Evolutionary conservation across 768 basidiomycete genomes (phyloP).

Genomic region (Tricholoma hemisulphureum): DNA sequence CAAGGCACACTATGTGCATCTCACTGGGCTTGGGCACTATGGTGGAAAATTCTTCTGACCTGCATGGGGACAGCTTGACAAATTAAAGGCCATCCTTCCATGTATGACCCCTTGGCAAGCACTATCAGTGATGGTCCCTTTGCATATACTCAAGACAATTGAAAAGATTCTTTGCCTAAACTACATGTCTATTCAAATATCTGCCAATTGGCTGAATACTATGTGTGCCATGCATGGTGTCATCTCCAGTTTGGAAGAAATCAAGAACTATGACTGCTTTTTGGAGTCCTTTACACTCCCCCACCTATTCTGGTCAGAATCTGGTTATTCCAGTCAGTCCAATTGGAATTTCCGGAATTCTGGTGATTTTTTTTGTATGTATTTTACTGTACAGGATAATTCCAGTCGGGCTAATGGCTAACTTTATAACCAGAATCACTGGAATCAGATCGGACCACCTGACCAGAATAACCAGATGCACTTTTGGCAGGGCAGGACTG

Average conservation of each 20-base stretch:
- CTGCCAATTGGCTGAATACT: slow-evolving; percentile 27
- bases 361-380: no score
- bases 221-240: slow-evolving; percentile 30
- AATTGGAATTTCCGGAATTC: no score
- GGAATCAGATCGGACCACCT: no score
- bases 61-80: slow-evolving; percentile 19
- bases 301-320: no score
- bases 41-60: slow-evolving; percentile 21
- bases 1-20: slow-evolving; percentile 23
- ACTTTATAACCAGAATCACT: no score
- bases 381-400: no score
- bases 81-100: slow-evolving; percentile 15
- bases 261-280: slow-evolving; percentile 26
- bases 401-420: no score
- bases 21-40: slow-evolving; percentile 19
- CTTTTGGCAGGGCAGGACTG: no score
- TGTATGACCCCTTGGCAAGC: slow-evolving; percentile 8
- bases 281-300: no score
- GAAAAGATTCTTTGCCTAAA: slow-evolving; percentile 12
- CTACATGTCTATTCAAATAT: slow-evolving; percentile 13
- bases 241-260: slow-evolving; percentile 13
- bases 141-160: slow-evolving; percentile 20
- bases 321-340: no score
- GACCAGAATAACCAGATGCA: no score
- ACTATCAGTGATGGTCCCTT: slow-evolving; percentile 23